A percentile compares a stretch with the other conserved stretches of the same genome.
Conservation (phyloP, 192 early-diverging fungal species). For the Umbelopsis ramanniana region DNA sequence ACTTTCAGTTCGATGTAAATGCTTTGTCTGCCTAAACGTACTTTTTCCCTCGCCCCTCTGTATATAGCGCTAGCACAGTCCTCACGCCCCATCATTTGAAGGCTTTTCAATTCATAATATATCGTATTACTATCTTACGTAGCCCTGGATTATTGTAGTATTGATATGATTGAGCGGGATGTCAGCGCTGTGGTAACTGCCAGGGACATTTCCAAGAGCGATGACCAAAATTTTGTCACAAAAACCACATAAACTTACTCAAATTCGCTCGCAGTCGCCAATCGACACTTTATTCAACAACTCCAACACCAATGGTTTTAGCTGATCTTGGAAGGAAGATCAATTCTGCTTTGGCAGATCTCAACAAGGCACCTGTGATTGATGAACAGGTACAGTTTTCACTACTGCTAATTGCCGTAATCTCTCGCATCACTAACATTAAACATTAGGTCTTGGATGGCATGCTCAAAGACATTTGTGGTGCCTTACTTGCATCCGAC, state of each 20-base stretch:
- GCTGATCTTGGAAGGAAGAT: slow-evolving; percentile 91
- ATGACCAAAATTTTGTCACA: no score
- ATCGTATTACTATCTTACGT: no score
- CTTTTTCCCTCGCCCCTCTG: background rate
- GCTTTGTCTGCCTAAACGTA: background rate
- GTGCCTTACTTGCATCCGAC: slow-evolving; percentile 88
- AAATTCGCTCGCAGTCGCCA: no score
- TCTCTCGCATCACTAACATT: background rate
- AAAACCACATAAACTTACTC: no score
- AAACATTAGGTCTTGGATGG: slow-evolving; percentile 67
- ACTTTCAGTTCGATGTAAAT: background rate
- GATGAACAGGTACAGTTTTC: slow-evolving; percentile 73
- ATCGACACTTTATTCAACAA: background rate
- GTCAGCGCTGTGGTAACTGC: no score
- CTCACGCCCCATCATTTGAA: background rate
- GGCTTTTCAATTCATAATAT: no score
- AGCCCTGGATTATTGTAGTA: no score
- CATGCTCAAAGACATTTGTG: slow-evolving; percentile 83
- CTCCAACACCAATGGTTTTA: slow-evolving; percentile 68
- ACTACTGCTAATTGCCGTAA: background rate
- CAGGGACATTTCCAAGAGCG: no score
- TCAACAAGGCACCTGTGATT: slow-evolving; percentile 84
- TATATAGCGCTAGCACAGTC: background rate
- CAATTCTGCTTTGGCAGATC: slow-evolving; percentile 77
- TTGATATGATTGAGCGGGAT: no score